Evolutionary conservation across 306 rosid genomes (phyloP).

Genomic region (Inga leiocalycina): DNA sequence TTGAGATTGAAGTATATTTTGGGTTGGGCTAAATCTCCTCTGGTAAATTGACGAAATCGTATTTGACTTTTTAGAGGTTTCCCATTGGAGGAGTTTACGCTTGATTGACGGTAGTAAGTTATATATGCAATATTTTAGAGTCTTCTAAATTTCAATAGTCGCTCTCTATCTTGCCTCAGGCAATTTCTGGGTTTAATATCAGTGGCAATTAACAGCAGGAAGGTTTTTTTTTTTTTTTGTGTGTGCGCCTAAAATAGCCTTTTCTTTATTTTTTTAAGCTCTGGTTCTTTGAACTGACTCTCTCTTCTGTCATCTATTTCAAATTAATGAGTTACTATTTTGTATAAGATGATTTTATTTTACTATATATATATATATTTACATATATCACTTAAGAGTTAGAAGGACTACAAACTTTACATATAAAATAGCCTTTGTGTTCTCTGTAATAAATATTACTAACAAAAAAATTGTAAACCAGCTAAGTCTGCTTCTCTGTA

Average conservation of each 20-base stretch:
- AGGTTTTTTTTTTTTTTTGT: not conserved
- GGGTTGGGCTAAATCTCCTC: constrained; percentile 33
- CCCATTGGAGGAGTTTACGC: constrained; percentile 34
- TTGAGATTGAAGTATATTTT: constrained; percentile 28
- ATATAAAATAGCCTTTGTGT: no score
- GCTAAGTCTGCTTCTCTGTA: not conserved
- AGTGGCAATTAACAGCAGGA: constrained; percentile 19
- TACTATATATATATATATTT: not conserved
- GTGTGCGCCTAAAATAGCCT: not conserved
- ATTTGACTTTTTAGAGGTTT: constrained; percentile 41
- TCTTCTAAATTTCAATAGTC: constrained; percentile 25
- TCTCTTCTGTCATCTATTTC: constrained; percentile 24
- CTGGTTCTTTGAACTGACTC: not conserved
- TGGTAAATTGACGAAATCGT: constrained; percentile 20
- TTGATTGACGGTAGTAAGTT: constrained; percentile 18
- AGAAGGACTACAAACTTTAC: not conserved
- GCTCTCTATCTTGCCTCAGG: constrained; percentile 18
- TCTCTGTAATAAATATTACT: not conserved
- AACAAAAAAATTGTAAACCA: not conserved
- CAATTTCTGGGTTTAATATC: constrained; percentile 10
- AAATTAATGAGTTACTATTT: not conserved
- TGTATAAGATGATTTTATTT: not conserved
- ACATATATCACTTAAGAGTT: not conserved
- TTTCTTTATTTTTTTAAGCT: not conserved
- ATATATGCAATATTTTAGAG: constrained; percentile 25